A percentile compares a stretch with the other conserved stretches of the same genome.
Conservation (phyloP, 2,329 filamentous ascomycete genomes). For the Berkeleyomyces basicola region DNA sequence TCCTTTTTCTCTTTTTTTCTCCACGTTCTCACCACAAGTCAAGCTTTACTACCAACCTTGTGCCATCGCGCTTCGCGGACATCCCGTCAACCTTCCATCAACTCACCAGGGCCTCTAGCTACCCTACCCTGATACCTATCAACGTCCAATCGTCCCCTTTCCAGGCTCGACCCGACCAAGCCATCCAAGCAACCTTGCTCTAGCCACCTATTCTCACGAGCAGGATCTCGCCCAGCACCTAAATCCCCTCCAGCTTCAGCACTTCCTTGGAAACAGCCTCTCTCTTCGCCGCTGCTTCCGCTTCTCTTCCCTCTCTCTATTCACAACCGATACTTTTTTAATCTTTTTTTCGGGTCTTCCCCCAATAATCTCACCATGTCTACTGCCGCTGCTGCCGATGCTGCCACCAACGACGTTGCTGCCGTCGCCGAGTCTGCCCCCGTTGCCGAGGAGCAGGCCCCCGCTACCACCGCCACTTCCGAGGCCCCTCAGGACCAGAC, state of each 20-base stretch:
- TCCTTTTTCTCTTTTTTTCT: constrained; percentile 17
- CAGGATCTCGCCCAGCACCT: constrained; percentile 12
- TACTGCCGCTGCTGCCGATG: constrained; percentile 30
- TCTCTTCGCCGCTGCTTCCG: neutral
- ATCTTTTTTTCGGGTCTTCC: constrained; percentile 56
- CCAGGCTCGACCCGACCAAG: constrained; percentile 10
- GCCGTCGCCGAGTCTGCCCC: constrained; percentile 8
- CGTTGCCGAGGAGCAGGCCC: constrained; percentile 47
- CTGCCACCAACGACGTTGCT: constrained; percentile 10
- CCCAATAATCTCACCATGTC: constrained; percentile 57
- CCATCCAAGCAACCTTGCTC: constrained; percentile 12
- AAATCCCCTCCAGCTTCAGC: neutral
- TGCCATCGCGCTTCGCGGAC: constrained; percentile 21
- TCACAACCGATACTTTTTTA: constrained; percentile 18
- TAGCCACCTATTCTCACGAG: constrained; percentile 12
- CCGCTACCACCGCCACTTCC: constrained; percentile 54
- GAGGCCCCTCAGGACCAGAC: constrained; percentile 58
- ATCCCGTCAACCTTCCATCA: constrained; percentile 23
- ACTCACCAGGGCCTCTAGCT: constrained; percentile 75
- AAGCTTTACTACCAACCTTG: constrained; percentile 15
- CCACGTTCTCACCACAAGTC: constrained; percentile 26
- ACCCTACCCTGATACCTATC: constrained; percentile 43
- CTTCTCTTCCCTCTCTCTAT: constrained; percentile 1
- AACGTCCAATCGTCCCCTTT: constrained; percentile 13
- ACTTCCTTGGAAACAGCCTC: neutral